Conservation (phyloP, 805 yeast genomes). For the Danielozyma ontarioensis region DNA sequence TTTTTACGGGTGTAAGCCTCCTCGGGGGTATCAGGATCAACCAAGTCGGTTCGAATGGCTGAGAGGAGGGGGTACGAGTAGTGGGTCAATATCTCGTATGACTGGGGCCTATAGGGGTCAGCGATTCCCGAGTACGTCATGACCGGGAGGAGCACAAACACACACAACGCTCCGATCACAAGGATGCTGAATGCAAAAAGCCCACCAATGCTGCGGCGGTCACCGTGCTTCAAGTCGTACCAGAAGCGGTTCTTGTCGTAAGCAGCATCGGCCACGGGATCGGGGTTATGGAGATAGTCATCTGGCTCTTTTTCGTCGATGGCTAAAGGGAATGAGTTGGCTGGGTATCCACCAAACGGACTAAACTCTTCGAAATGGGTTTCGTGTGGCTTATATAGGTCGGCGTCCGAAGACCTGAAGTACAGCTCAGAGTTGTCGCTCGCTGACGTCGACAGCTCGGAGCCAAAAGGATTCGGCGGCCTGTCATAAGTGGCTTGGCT, state of each 20-base stretch:
- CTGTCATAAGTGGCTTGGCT: no score
- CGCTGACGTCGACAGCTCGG: no score
- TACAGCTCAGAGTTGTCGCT: no score
- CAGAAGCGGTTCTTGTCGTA: slow-evolving; percentile 67
- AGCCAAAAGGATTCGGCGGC: no score
- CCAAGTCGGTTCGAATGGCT: slow-evolving; percentile 55
- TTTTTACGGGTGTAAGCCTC: slow-evolving; percentile 40
- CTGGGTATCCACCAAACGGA: slow-evolving; percentile 97
- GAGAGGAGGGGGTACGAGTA: slow-evolving; percentile 54
- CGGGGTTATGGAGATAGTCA: slow-evolving; percentile 94
- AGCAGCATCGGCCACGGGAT: slow-evolving; percentile 87
- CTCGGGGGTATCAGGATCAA: slow-evolving; percentile 71
- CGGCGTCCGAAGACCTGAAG: no score
- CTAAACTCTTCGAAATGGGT: slow-evolving; percentile 68
- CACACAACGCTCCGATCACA: slow-evolving; percentile 53
- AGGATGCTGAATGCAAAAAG: slow-evolving; percentile 55
- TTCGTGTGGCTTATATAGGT: no score
- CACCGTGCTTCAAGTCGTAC: slow-evolving; percentile 63
- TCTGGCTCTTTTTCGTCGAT: slow-evolving; percentile 94
- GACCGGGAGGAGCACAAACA: slow-evolving; percentile 79
- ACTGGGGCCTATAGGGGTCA: slow-evolving; percentile 14
- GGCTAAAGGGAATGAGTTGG: slow-evolving; percentile 81
- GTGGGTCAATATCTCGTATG: slow-evolving; percentile 44
- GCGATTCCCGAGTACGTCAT: slow-evolving; percentile 75
- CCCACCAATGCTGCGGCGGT: slow-evolving; percentile 57